Evolutionary conservation across 805 yeast genomes (phyloP).

Genomic region (Naumovozyma baii): DNA sequence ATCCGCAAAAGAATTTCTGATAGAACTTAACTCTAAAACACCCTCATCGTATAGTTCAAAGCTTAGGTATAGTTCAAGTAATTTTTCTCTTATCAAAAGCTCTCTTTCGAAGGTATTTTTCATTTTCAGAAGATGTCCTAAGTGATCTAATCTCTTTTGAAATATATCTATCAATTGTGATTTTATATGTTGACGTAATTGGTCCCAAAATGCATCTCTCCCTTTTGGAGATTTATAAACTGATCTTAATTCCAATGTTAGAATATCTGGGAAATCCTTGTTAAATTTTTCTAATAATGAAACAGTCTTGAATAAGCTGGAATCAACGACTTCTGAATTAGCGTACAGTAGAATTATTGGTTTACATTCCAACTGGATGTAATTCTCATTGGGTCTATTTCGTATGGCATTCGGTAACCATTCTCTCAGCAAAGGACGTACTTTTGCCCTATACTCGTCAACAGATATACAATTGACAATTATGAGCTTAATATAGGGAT

Average conservation of each 20-base stretch:
- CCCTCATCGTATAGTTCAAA: conserved; percentile 24
- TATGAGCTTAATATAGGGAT: conserved; percentile 57
- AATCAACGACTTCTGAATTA: conserved; percentile 24
- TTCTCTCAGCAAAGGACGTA: conserved; percentile 69
- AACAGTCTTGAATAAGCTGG: conserved; percentile 26
- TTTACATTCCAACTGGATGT: conserved; percentile 1
- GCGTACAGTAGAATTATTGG: conserved; percentile 25
- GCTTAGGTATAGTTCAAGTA: conserved; percentile 19
- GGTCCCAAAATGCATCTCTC: conserved; percentile 24
- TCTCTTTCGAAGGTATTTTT: conserved; percentile 7
- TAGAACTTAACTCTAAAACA: conserved; percentile 10
- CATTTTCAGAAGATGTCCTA: conserved; percentile 6
- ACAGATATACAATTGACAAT: conserved; percentile 55
- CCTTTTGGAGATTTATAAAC: conserved; percentile 28
- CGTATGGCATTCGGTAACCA: conserved; percentile 47
- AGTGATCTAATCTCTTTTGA: conserved; percentile 15
- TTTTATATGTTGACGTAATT: conserved; percentile 18
- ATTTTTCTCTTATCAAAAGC: conserved; percentile 16
- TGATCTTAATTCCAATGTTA: conserved; percentile 24
- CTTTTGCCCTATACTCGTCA: conserved; percentile 70
- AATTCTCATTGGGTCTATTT: not conserved
- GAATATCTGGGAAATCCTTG: conserved; percentile 26
- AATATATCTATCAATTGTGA: conserved; percentile 18
- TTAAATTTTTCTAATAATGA: conserved; percentile 25
- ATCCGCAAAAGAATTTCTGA: conserved; percentile 7